A percentile compares a stretch with the other conserved stretches of the same genome.
These are phyloP conservation scores for Pleurostoma richardsiae DNA, from an alignment of 2,329 filamentous ascomycete genomes.

Conservation along the genomic window DNA sequence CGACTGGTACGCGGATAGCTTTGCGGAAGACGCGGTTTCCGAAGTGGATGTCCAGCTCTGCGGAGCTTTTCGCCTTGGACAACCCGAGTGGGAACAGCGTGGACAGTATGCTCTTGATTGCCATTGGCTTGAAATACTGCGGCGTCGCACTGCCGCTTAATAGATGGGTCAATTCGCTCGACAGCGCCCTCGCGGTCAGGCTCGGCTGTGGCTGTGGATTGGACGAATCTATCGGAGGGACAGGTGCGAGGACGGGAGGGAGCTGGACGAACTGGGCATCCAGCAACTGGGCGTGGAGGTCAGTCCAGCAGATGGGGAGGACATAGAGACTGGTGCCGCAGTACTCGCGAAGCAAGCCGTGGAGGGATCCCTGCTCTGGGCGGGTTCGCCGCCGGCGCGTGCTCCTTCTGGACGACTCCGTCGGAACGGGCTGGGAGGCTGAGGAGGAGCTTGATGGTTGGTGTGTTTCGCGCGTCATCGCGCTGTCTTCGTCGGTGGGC, in stretches of 20 bases:
- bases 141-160: slow-evolving; percentile 26
- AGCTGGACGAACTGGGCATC: slow-evolving; percentile 38
- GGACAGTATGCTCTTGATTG: slow-evolving; percentile 37
- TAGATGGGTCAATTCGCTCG: slow-evolving; percentile 36
- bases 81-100: slow-evolving; percentile 34
- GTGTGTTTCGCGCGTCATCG: background rate
- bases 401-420: too few species aligned
- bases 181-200: slow-evolving; percentile 33
- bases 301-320: slow-evolving; percentile 51
- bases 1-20: slow-evolving; percentile 40
- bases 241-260: slow-evolving; percentile 33
- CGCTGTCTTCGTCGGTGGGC: background rate
- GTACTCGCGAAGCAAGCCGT: slow-evolving; percentile 45
- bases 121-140: slow-evolving; percentile 28
- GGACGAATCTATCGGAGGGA: slow-evolving; percentile 21
- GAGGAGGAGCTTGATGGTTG: background rate
- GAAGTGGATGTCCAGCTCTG: slow-evolving; percentile 45
- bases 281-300: slow-evolving; percentile 42
- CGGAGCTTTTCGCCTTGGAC: slow-evolving; percentile 20
- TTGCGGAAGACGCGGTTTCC: slow-evolving; percentile 37
- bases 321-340: slow-evolving; percentile 42
- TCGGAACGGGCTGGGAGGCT: too few species aligned
- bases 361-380: slow-evolving; percentile 44
- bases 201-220: slow-evolving; percentile 24
- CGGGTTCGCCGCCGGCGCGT: slow-evolving; percentile 21